These are phyloP conservation scores for Periconia macrospinosa DNA, from an alignment of 2,329 filamentous ascomycete species.

Conservation along the genomic window DNA sequence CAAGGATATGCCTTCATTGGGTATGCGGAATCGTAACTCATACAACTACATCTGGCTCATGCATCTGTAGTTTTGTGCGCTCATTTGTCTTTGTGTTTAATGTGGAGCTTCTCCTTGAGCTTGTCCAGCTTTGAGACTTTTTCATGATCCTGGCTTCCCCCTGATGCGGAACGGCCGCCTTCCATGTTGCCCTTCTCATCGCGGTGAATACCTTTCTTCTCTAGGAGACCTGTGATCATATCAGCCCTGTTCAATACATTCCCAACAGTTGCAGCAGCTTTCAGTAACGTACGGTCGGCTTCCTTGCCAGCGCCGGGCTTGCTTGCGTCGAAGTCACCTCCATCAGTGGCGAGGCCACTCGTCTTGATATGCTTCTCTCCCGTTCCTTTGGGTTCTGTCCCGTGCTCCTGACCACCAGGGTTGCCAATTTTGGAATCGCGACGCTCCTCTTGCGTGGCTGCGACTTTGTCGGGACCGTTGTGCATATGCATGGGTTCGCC, in stretches of 20 bases:
- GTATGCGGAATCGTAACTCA: background rate
- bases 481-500: conserved; percentile 31
- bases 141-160: conserved; percentile 26
- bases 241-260: conserved; percentile 36
- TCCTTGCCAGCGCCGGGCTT: conserved; percentile 61
- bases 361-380: conserved; percentile 62
- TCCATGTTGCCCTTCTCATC: conserved; percentile 22
- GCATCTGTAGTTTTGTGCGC: background rate
- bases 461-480: conserved; percentile 4
- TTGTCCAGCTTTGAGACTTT: conserved; percentile 63
- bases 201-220: conserved; percentile 54
- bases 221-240: conserved; percentile 52
- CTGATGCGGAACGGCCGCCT: conserved; percentile 12
- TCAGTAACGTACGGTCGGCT: conserved; percentile 59
- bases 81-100: conserved; percentile 35
- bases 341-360: conserved; percentile 63
- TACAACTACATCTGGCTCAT: background rate
- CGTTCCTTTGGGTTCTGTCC: conserved; percentile 42
- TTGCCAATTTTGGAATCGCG: conserved; percentile 18
- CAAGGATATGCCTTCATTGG: background rate
- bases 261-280: conserved; percentile 13
- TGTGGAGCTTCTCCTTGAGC: conserved; percentile 71
- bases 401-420: conserved; percentile 24
- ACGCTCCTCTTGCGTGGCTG: conserved; percentile 13
- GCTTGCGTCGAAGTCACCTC: conserved; percentile 64